Base-by-base conservation (phyloP, 106 monocot genomes). In the Xerophyta viscosa region DNA sequence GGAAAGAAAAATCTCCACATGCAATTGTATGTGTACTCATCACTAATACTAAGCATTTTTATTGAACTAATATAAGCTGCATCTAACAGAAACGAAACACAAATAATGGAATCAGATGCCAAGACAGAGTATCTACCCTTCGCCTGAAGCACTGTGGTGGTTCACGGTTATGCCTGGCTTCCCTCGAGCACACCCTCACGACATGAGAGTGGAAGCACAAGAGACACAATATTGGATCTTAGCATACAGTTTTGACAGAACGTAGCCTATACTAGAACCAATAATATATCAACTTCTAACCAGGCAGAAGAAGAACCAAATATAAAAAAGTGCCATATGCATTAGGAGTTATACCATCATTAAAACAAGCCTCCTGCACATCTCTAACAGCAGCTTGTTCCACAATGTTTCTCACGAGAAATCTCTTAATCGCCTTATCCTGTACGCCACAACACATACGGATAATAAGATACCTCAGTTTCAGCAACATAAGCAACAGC, bases 371-470 rank as follows among this genome's bases (percentile, higher is more conserved):
- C 46, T 80, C 79, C 11, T 69, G 69, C 18, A 75, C 61, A 66
- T 80, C 80, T 39, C 69, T 74, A 22, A 80, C 69, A 3, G 80
- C 80, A 39, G 80, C 80, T 31, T 74, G 74, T 61, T 80, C 80
- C 6, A 80, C 80, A 30, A 80, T 80, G 48, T 75, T 75, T 58
- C 74, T 70, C 54, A 80, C 74, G 5, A 66, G 33, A 23, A 70
- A 74, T 54, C 79, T 70, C 62, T 80, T 80, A 26, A 80, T 75
- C n/a, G 80, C 80, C 75, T 80, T 80, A 36, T 80, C 80, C 80
- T 80, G 46, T 19, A 27, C 46, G 25, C 41, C 20, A 19, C 17
- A 54, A 31, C 2, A n/a, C 20, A 39, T 15, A 39, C 15, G 39
- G 15, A 2, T 39, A 2, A 39, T 39, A 39, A 39, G 6, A 7